Evolutionary conservation across 768 basidiomycete genomes (phyloP).

Genomic region (Mycena alexandri): DNA sequence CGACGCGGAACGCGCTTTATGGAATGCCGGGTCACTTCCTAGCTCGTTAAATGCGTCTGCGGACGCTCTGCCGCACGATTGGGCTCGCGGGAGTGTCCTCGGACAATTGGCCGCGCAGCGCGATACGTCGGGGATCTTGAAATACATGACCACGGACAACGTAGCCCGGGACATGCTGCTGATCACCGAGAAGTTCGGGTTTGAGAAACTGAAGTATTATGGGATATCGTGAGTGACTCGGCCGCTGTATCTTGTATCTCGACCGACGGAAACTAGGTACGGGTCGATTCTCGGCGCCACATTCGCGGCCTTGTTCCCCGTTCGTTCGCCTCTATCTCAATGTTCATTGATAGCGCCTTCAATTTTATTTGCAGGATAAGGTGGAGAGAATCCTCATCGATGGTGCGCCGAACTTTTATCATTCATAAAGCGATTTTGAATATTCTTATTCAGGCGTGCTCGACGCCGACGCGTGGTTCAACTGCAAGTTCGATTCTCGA

Average conservation of each 20-base stretch:
- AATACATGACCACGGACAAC: constrained; percentile 54
- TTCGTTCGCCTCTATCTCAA: constrained; percentile 19
- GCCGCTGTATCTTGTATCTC: background rate
- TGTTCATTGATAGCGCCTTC: background rate
- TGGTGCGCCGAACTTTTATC: constrained; percentile 31
- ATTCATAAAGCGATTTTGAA: background rate
- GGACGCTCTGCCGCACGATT: constrained; percentile 44
- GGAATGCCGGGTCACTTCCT: constrained; percentile 18
- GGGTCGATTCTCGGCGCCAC: constrained; percentile 46
- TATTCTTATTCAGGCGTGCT: constrained; percentile 27
- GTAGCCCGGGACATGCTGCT: constrained; percentile 55
- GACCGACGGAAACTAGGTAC: constrained; percentile 38
- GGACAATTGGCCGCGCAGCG: constrained; percentile 50
- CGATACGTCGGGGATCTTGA: constrained; percentile 44
- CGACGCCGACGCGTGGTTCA: constrained; percentile 41
- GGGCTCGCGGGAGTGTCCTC: constrained; percentile 49
- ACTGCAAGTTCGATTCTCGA: constrained; percentile 31
- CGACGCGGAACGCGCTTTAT: constrained; percentile 28
- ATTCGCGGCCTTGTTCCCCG: constrained; percentile 53
- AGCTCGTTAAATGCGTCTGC: constrained; percentile 42
- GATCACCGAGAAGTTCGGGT: constrained; percentile 49
- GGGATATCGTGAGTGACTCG: constrained; percentile 46
- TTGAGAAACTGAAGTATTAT: constrained; percentile 49
- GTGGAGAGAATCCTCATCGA: constrained; percentile 51
- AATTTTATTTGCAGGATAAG: constrained; percentile 40